These are phyloP conservation scores for Quercus variabilis DNA, from an alignment of 306 rosid genomes.

Conservation along the genomic window DNA sequence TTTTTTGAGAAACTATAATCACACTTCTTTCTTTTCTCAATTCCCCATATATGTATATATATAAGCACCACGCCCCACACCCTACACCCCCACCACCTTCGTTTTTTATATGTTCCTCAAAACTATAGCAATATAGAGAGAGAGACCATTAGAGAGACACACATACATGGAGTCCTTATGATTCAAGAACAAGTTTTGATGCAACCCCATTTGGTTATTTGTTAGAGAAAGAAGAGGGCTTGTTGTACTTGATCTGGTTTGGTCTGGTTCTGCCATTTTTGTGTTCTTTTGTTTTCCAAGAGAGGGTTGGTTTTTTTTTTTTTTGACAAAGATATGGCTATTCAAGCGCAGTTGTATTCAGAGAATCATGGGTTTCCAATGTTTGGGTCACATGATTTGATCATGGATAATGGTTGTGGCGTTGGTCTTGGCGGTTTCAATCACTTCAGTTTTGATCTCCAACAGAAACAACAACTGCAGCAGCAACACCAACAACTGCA, in stretches of 20 bases:
- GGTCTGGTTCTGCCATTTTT: not conserved
- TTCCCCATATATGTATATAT: not conserved
- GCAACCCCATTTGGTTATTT: not conserved
- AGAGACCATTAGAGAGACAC: not conserved
- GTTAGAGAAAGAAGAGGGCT: not conserved
- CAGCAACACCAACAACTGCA: constrained; percentile 13
- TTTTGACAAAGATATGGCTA: constrained; percentile 36
- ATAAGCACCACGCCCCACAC: not conserved
- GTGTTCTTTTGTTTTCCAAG: not conserved
- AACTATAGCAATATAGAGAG: not conserved
- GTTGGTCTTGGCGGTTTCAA: constrained; percentile 7
- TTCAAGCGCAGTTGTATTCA: constrained; percentile 52
- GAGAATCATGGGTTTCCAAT: constrained; percentile 40
- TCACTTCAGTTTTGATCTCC: constrained; percentile 32
- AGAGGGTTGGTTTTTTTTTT: not conserved
- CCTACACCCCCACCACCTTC: constrained; percentile 18
- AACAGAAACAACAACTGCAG: constrained; percentile 32
- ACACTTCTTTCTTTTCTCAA: not conserved
- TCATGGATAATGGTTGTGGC: constrained; percentile 29
- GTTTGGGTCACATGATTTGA: constrained; percentile 29
- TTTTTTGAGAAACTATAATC: not conserved
- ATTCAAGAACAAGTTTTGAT: not conserved
- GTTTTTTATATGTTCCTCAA: not conserved
- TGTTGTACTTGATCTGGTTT: not conserved
- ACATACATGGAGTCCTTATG: not conserved